A percentile compares a stretch with the other conserved stretches of the same genome.
These are phyloP conservation scores for Blastobotrys raffinosifermentans DNA, from an alignment of 1,139 yeast genomes.

Conservation along the genomic window DNA sequence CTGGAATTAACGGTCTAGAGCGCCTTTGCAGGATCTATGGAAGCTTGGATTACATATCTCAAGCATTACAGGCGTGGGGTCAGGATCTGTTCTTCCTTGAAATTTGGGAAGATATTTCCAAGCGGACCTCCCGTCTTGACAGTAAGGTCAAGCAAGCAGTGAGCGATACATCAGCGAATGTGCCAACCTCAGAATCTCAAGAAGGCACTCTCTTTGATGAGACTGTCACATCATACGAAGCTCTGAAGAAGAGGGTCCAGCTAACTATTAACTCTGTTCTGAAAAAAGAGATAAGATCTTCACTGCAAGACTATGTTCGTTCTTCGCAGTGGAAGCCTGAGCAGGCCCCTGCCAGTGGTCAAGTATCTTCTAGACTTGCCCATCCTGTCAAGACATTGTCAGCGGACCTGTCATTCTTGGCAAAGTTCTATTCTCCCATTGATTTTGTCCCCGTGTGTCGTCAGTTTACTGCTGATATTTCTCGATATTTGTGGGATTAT, in stretches of 20 bases:
- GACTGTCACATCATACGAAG: constrained; percentile 43
- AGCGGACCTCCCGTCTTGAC: constrained; percentile 14
- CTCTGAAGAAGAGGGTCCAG: constrained; percentile 38
- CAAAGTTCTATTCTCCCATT: constrained; percentile 30
- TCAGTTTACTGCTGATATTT: constrained; percentile 42
- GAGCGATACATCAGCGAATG: constrained; percentile 10
- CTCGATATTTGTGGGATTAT: constrained; percentile 49
- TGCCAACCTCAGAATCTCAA: constrained; percentile 26
- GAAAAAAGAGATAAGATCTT: constrained; percentile 44
- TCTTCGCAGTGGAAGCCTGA: constrained; percentile 24
- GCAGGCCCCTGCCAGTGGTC: constrained; percentile 17
- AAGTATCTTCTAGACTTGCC: constrained; percentile 34
- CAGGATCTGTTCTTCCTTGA: constrained; percentile 60
- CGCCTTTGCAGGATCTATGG: constrained; percentile 56
- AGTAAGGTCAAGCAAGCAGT: constrained; percentile 12
- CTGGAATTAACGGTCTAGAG: constrained; percentile 47
- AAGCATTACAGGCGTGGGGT: constrained; percentile 56
- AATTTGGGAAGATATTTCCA: constrained; percentile 43
- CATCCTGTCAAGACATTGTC: constrained; percentile 36
- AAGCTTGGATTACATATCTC: constrained; percentile 49
- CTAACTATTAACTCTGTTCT: constrained; percentile 42
- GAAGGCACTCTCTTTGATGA: constrained; percentile 51
- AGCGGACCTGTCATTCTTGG: constrained; percentile 36
- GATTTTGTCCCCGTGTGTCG: constrained; percentile 25
- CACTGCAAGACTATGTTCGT: constrained; percentile 50